Evolutionary conservation across 306 rosid genomes (phyloP).

Genomic region (Phaseolus lunatus): DNA sequence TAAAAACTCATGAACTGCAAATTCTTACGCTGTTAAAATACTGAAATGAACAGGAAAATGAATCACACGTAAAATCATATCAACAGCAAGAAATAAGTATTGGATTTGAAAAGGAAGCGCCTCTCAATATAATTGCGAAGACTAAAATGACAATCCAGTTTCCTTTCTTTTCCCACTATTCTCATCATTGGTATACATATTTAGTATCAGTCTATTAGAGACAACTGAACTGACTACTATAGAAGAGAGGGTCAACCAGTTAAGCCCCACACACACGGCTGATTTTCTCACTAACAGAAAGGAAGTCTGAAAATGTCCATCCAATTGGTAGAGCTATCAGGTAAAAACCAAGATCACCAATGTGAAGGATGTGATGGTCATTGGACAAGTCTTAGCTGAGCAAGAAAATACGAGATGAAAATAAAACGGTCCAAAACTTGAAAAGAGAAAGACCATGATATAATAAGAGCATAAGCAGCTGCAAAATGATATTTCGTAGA

Average conservation of each 20-base stretch:
- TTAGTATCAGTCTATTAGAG: not conserved
- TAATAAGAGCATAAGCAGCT: not conserved
- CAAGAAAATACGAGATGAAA: constrained; percentile 6
- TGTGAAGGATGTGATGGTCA: constrained; percentile 18
- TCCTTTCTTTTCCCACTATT: not conserved
- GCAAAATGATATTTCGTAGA: constrained; percentile 1
- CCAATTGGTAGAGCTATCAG: constrained; percentile 11
- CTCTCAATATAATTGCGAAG: constrained; percentile 1
- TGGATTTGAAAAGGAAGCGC: not conserved
- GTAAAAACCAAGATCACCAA: constrained; percentile 13
- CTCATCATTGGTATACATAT: constrained; percentile 13
- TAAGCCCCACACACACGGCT: constrained; percentile 15
- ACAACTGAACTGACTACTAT: not conserved
- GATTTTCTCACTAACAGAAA: constrained; percentile 17
- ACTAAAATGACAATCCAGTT: not conserved
- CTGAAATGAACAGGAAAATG: constrained; percentile 24
- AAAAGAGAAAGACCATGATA: too few relatives aligned
- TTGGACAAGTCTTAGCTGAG: constrained; percentile 12
- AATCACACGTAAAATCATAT: constrained; percentile 34
- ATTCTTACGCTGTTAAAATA: constrained; percentile 42
- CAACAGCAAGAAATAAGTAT: constrained; percentile 18
- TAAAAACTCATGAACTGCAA: constrained; percentile 50
- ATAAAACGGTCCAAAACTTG: constrained; percentile 18
- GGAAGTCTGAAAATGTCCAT: constrained; percentile 20
- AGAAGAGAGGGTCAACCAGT: constrained; percentile 8